A percentile compares a stretch with the other conserved stretches of the same genome.
Conservation (phyloP, 1,139 yeast species). For the Geotrichum cucujoidarum region DNA sequence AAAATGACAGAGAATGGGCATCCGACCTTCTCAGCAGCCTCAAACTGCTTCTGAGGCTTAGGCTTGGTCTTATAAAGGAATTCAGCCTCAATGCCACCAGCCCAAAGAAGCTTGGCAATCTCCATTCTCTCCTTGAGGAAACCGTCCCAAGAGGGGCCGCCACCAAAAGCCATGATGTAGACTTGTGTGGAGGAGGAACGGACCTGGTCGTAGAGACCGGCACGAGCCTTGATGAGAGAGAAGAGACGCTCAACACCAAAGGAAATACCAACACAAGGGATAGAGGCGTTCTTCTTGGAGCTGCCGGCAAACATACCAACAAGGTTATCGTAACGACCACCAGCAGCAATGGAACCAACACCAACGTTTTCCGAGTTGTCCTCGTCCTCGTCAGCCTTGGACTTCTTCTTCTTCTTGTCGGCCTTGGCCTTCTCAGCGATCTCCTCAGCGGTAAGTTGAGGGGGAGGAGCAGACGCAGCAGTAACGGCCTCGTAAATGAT, state of each 20-base stretch:
- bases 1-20: conserved; percentile 86
- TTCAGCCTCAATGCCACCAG: conserved; percentile 82
- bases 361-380: conserved; percentile 97
- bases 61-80: conserved; percentile 88
- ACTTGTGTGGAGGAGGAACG: conserved; percentile 88
- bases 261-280: conserved; percentile 95
- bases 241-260: conserved; percentile 95
- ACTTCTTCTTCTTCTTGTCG: conserved; percentile 33
- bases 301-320: conserved; percentile 92
- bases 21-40: conserved; percentile 93
- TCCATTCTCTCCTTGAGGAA: conserved; percentile 87
- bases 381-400: conserved; percentile 51
- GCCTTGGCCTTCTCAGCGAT: conserved; percentile 36
- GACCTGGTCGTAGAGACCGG: conserved; percentile 51
- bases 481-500: conserved; percentile 95
- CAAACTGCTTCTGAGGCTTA: conserved; percentile 91
- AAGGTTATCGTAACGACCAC: conserved; percentile 94
- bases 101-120: conserved; percentile 78
- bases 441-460: conserved; percentile 45
- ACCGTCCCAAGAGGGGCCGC: conserved; percentile 94
- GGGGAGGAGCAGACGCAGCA: conserved; percentile 89
- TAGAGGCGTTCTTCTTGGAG: conserved; percentile 61
- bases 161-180: conserved; percentile 95
- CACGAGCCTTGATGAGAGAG: conserved; percentile 77
- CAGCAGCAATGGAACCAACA: conserved; percentile 97